Conservation (phyloP, 257 asterid species). For the Solanum ahanhuiri region DNA sequence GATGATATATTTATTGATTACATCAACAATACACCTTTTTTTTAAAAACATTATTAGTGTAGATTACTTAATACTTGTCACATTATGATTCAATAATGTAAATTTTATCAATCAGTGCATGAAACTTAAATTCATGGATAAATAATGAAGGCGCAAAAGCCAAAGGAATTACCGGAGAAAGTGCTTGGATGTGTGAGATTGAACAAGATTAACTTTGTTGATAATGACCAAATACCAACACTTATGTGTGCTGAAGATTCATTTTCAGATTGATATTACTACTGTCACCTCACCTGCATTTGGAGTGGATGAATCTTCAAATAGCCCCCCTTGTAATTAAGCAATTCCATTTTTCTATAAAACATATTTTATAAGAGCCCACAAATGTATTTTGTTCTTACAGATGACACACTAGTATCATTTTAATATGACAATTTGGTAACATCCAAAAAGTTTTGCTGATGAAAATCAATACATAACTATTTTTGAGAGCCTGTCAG, state of each 20-base stretch:
- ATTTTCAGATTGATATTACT: background rate
- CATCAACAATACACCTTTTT: background rate
- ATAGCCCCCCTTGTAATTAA: background rate
- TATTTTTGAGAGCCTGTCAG: background rate
- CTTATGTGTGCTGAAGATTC: slow-evolving; percentile 27
- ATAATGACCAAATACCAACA: slow-evolving; percentile 66
- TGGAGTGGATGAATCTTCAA: background rate
- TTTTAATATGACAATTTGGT: background rate
- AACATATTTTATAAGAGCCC: background rate
- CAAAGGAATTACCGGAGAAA: slow-evolving; percentile 77
- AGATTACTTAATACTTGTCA: background rate
- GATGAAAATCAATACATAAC: background rate
- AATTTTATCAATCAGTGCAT: background rate
- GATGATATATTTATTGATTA: background rate
- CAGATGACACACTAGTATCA: background rate
- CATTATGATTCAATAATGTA: background rate
- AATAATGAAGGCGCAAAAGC: slow-evolving; percentile 58
- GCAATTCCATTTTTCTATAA: background rate
- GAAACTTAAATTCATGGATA: background rate
- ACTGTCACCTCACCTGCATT: background rate
- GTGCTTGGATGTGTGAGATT: slow-evolving; percentile 64
- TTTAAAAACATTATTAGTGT: background rate
- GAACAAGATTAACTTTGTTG: slow-evolving; percentile 67
- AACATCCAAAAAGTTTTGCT: background rate
- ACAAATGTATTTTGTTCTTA: background rate